These are phyloP conservation scores for Jamesozyma rosinii DNA, from an alignment of 805 yeast species.

Conservation along the genomic window DNA sequence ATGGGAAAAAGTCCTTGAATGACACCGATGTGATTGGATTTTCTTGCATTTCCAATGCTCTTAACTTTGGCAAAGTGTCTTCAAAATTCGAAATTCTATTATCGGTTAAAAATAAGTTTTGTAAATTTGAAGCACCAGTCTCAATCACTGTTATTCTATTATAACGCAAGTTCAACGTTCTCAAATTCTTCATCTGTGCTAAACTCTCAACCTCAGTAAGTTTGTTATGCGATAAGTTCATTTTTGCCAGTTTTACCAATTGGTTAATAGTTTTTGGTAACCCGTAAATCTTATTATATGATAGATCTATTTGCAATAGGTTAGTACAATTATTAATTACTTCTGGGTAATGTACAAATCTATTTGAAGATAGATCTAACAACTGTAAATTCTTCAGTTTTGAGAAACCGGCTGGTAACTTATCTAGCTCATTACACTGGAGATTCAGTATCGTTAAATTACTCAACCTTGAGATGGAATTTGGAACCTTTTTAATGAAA, in stretches of 20 bases:
- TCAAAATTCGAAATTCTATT: constrained; percentile 66
- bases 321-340: constrained; percentile 50
- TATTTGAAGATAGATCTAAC: constrained; percentile 74
- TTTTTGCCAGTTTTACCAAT: constrained; percentile 51
- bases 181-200: constrained; percentile 44
- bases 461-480: constrained; percentile 43
- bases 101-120: constrained; percentile 64
- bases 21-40: constrained; percentile 62
- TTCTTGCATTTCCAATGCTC: constrained; percentile 63
- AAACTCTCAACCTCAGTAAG: constrained; percentile 38
- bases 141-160: constrained; percentile 43
- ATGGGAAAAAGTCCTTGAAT: constrained; percentile 39
- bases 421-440: constrained; percentile 64
- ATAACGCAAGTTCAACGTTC: constrained; percentile 68
- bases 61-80: constrained; percentile 51
- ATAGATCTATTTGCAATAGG: constrained; percentile 62
- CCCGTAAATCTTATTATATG: constrained; percentile 60
- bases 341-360: constrained; percentile 53
- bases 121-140: constrained; percentile 46
- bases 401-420: constrained; percentile 53
- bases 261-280: constrained; percentile 56
- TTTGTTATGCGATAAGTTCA: constrained; percentile 68
- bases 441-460: constrained; percentile 52
- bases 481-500: constrained; percentile 55
- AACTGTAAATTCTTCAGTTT: constrained; percentile 44